A percentile compares a stretch with the other conserved stretches of the same genome.
Evolutionary conservation across 1,284 basidiomycete species (phyloP).

Genomic region (Sparassis latifolia): DNA sequence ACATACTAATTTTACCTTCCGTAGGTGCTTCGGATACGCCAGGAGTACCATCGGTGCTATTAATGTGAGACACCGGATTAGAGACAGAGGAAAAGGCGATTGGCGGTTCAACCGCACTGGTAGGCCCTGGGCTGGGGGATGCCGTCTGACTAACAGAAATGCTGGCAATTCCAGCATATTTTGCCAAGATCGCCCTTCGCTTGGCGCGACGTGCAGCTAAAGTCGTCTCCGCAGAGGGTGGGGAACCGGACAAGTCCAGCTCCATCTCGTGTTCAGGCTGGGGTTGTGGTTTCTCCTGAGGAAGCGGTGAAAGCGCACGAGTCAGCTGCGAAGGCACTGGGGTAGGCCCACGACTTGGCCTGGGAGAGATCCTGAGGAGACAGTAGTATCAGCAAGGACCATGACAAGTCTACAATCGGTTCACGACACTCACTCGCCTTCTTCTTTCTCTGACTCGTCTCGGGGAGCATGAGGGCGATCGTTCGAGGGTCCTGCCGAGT

Average conservation of each 20-base stretch:
- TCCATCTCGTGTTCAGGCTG: slow-evolving; percentile 45
- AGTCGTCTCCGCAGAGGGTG: slow-evolving; percentile 62
- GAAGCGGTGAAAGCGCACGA: slow-evolving; percentile 20
- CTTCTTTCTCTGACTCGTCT: slow-evolving; percentile 57
- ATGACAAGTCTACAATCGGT: background rate
- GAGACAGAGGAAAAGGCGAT: slow-evolving; percentile 47
- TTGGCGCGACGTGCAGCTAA: slow-evolving; percentile 76
- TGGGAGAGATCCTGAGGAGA: slow-evolving; percentile 53
- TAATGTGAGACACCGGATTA: slow-evolving; percentile 52
- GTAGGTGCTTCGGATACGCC: slow-evolving; percentile 12
- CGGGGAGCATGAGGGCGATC: slow-evolving; percentile 13
- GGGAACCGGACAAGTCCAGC: slow-evolving; percentile 49
- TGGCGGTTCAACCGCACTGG: slow-evolving; percentile 70
- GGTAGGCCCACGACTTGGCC: slow-evolving; percentile 28
- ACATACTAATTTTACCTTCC: slow-evolving; percentile 7
- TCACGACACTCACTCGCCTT: slow-evolving; percentile 69
- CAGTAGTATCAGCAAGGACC: slow-evolving; percentile 3
- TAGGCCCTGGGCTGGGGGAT: slow-evolving; percentile 53
- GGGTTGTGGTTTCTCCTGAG: slow-evolving; percentile 6
- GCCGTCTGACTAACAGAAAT: slow-evolving; percentile 24
- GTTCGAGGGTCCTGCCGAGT: slow-evolving; percentile 7
- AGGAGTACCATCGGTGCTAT: slow-evolving; percentile 36
- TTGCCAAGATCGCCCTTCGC: slow-evolving; percentile 82
- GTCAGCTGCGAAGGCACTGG: slow-evolving; percentile 16
- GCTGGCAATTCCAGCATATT: slow-evolving; percentile 55